Percentiles rank a stretch among this genome's conserved stretches.
Conservation (phyloP, 495 filamentous ascomycete species). For the Aspergillus steynii region DNA sequence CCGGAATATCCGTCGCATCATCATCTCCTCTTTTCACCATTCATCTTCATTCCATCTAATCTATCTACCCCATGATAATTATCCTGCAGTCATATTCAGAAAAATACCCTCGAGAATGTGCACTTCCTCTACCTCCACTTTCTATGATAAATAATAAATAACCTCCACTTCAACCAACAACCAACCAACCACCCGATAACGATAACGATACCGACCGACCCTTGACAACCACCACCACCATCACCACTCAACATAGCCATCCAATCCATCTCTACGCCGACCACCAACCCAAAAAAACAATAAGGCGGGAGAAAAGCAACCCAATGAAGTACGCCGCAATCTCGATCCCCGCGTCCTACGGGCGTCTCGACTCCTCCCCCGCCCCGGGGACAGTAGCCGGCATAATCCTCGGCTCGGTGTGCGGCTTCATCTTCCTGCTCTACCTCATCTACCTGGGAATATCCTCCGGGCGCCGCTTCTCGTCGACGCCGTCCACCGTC, state of each 20-base stretch:
- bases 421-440: conserved; percentile 75
- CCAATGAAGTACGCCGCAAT: conserved; percentile 26
- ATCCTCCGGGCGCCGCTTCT: conserved; percentile 40
- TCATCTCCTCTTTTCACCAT: no score
- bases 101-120: no score
- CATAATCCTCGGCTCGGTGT: conserved; percentile 80
- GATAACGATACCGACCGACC: background rate
- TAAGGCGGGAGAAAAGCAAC: background rate
- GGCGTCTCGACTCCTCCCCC: conserved; percentile 57
- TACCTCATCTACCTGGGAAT: conserved; percentile 72
- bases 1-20: no score
- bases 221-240: background rate
- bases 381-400: conserved; percentile 74
- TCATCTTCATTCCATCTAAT: no score
- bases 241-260: background rate
- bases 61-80: no score
- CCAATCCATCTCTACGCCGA: background rate
- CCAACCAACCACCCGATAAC: background rate
- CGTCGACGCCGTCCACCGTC: conserved; percentile 21
- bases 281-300: background rate
- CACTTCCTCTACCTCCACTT: background rate
- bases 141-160: background rate
- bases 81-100: no score
- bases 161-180: background rate
- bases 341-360: conserved; percentile 71